Evolutionary conservation across 345 rosid genomes (phyloP), one percentile per base, ranked within the genome.

Genomic region (Carallia brachiata): DNA sequence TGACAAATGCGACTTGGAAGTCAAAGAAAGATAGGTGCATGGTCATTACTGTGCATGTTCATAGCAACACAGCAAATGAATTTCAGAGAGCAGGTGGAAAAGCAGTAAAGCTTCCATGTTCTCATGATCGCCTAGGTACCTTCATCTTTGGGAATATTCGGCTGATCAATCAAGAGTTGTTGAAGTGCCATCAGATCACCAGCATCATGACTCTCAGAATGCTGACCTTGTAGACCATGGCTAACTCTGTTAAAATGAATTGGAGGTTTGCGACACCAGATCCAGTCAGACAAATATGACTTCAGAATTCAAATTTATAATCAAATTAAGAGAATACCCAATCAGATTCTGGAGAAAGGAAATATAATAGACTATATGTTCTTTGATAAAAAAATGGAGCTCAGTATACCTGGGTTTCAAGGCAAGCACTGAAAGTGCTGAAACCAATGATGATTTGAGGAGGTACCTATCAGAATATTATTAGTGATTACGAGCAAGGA

Each of bases 151-250:
- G 84, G 81, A 71, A 91, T 86, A 60, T 94, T 90, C 37, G 97
- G 97, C 63, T 91, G 88, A 84, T 94, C 98, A 62, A 86, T 79
- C 83, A 91, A 72, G 17, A 94, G 88, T 71, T 78, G 88, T 62
- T 85, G 89, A 16, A 94, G 84, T 16, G 84, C 79, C 17, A 76
- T 81, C 6, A 91, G 80, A 85, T 90, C 93, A 66, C 82, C 58
- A 27, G 78, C 69, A 79, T 96, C 18, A 31, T 4, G 44, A 34
- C 6, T 66, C 17, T 52, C 36, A 23, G 54, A 10, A 8, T 48
- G 47, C 60, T 6, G 16, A 28, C 6, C 17, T 30, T 18, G 4
- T 27, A 65, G 3, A 50, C 6, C 30, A 9, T 7, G 50, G 31
- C 9, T 16, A 47, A 27, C 37, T 53, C 34, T 36, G 32, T 7